phyloP scores from a whole-genome alignment of 768 basidiomycete species.

The Agrocybe pediades region DNA sequence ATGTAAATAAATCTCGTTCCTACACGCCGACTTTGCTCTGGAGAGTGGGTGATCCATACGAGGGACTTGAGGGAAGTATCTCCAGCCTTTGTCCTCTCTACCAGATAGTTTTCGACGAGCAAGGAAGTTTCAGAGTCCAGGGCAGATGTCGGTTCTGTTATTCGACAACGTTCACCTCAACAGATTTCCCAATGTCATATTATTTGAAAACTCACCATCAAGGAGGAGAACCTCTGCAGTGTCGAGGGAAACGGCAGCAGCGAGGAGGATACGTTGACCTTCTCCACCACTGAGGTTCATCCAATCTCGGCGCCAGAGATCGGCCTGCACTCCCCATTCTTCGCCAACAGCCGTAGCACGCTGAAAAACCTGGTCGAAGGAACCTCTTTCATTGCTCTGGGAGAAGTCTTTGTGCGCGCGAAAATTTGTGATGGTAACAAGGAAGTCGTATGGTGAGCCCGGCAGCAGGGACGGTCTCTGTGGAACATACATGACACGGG shows the following conservation, averaged over 20 bases:
- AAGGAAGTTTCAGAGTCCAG: conserved; percentile 70
- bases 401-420: conserved; percentile 39
- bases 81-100: conserved; percentile 48
- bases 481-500: conserved; percentile 81
- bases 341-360: conserved; percentile 55
- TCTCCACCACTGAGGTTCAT: conserved; percentile 84
- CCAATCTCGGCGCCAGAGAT: conserved; percentile 84
- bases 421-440: conserved; percentile 58
- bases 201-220: conserved; percentile 57
- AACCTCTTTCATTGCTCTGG: conserved; percentile 18
- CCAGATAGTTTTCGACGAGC: conserved; percentile 66
- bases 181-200: not conserved
- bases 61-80: conserved; percentile 65
- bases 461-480: conserved; percentile 88
- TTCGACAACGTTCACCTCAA: not conserved
- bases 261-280: conserved; percentile 79
- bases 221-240: conserved; percentile 79
- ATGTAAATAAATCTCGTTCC: conserved; percentile 69
- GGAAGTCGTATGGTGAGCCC: conserved; percentile 75
- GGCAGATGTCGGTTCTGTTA: conserved; percentile 85
- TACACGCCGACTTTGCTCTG: conserved; percentile 74
- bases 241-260: conserved; percentile 70
- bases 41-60: conserved; percentile 88
- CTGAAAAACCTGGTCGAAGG: conserved; percentile 22
- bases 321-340: conserved; percentile 65